A percentile compares a stretch with the other conserved stretches of the same genome.
phyloP scores from a whole-genome alignment of 371 early-diverging fungal species.

The Thermomucor indicae-seudaticae region DNA sequence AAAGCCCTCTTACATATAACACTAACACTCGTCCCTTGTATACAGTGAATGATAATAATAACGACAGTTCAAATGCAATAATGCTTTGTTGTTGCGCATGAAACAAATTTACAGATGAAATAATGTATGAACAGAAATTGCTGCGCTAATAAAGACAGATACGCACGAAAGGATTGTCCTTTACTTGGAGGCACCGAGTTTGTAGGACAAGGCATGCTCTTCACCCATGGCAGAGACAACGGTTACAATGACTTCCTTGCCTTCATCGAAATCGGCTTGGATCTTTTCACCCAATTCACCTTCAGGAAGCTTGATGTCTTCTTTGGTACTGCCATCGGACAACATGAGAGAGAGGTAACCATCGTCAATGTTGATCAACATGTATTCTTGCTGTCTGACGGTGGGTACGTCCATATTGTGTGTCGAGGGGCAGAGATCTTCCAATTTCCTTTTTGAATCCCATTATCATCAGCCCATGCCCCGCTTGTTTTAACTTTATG shows the following conservation, averaged over 20 bases:
- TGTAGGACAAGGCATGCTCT: constrained; percentile 79
- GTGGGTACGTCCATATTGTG: constrained; percentile 99
- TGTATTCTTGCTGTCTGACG: constrained; percentile 84
- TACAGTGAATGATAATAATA: too few species aligned
- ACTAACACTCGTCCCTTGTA: too few species aligned
- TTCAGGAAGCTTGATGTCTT: constrained; percentile 93
- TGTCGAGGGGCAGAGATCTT: constrained; percentile 98
- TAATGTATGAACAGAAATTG: too few species aligned
- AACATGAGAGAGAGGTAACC: constrained; percentile 90
- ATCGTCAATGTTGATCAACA: constrained; percentile 87
- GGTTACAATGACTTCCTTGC: constrained; percentile 84
- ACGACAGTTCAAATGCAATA: too few species aligned
- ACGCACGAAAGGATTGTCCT: too few species aligned
- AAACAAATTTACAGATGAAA: too few species aligned
- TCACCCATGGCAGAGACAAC: constrained; percentile 93
- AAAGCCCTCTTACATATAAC: too few species aligned
- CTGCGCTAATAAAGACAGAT: too few species aligned
- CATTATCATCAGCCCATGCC: neutral
- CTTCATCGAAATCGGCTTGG: constrained; percentile 69
- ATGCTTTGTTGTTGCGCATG: too few species aligned
- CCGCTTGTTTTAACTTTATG: neutral
- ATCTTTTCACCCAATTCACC: constrained; percentile 82
- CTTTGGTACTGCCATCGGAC: constrained; percentile 80
- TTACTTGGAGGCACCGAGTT: too few species aligned
- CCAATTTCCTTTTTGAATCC: constrained; percentile 53